Evolutionary conservation across 305 asterid species (phyloP).

Genomic region (Fraxinus velutina): DNA sequence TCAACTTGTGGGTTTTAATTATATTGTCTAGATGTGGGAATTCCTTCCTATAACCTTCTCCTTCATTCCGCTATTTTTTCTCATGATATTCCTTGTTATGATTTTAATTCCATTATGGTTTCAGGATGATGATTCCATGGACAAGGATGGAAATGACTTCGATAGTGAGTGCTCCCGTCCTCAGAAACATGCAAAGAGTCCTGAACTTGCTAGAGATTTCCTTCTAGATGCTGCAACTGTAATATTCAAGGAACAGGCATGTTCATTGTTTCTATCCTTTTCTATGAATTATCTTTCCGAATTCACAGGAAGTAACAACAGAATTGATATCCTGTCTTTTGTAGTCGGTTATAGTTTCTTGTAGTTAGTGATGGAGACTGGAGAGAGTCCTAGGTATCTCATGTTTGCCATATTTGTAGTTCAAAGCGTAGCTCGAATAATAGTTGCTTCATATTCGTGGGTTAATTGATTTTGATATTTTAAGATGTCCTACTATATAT

Average conservation of each 20-base stretch:
- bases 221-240: slow-evolving; percentile 98
- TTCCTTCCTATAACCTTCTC: not conserved
- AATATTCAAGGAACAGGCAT: slow-evolving; percentile 96
- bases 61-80: slow-evolving; percentile 17
- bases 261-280: slow-evolving; percentile 24
- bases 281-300: not conserved
- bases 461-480: not conserved
- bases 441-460: not conserved
- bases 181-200: slow-evolving; percentile 99
- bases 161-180: slow-evolving; percentile 97
- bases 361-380: not conserved
- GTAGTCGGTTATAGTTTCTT: not conserved
- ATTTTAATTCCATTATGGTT: slow-evolving; percentile 12
- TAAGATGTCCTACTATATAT: not conserved
- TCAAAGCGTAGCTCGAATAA: not conserved
- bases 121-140: slow-evolving; percentile 98
- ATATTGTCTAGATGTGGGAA: not conserved
- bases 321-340: not conserved
- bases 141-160: slow-evolving; percentile 89
- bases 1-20: slow-evolving; percentile 10
- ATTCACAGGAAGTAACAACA: not conserved
- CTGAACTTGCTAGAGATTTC: slow-evolving; percentile 99
- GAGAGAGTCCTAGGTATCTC: not conserved
- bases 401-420: not conserved
- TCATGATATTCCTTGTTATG: not conserved